A percentile compares a stretch with the other conserved stretches of the same genome.
These are phyloP conservation scores for Penicillium manginii DNA, from an alignment of 495 filamentous ascomycete genomes.

Conservation along the genomic window DNA sequence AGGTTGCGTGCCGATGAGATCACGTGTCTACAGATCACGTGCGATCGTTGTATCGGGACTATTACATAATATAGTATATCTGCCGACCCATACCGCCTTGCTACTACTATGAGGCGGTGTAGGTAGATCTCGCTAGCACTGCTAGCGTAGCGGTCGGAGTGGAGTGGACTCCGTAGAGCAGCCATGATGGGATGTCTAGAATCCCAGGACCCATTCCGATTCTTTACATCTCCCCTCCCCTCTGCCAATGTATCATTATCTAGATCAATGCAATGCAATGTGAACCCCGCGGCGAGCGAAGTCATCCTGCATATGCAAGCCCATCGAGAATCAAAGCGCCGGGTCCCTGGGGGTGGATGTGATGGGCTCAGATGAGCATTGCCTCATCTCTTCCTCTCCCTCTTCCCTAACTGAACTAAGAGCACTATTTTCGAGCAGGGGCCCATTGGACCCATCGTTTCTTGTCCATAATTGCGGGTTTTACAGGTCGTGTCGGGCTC, in stretches of 20 bases:
- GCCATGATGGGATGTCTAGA: no score
- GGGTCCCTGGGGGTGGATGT: constrained; percentile 6
- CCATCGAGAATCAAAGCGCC: constrained; percentile 2
- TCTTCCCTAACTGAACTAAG: neutral
- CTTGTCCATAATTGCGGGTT: constrained; percentile 19
- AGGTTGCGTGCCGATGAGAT: constrained; percentile 28
- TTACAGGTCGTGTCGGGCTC: constrained; percentile 30
- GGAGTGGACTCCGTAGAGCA: no score
- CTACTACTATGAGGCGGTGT: no score
- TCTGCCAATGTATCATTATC: neutral
- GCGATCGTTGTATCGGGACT: constrained; percentile 23
- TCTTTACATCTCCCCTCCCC: neutral
- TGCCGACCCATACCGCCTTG: neutral
- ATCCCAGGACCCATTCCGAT: neutral
- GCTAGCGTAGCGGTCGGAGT: neutral
- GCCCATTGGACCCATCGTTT: constrained; percentile 21
- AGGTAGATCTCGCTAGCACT: no score
- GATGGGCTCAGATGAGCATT: constrained; percentile 8
- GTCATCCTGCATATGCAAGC: constrained; percentile 15
- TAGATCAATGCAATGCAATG: neutral
- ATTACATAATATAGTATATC: constrained; percentile 20
- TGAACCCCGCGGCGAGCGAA: neutral
- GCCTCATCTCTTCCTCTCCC: constrained; percentile 13
- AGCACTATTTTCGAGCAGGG: neutral
- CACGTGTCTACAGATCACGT: constrained; percentile 30